phyloP scores from a whole-genome alignment of 2,329 filamentous ascomycete species.

The Colletotrichum acutatum region DNA sequence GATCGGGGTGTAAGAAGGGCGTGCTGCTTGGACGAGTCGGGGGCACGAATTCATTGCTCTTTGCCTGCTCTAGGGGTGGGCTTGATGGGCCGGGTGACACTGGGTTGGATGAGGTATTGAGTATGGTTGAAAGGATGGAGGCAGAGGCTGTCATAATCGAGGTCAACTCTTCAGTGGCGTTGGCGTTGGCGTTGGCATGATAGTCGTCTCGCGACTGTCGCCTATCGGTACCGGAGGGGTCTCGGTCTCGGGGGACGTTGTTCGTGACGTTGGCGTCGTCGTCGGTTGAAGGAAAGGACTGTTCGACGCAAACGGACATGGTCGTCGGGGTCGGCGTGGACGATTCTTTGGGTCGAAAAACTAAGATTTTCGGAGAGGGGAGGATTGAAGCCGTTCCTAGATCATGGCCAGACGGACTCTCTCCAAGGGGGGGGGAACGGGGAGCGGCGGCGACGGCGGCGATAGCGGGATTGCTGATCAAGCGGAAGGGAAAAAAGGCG shows the following conservation, averaged over 20 bases:
- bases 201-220: slow-evolving; percentile 36
- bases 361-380: slow-evolving; percentile 17
- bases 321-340: neutral
- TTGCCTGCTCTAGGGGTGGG: slow-evolving; percentile 60
- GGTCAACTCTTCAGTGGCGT: slow-evolving; percentile 44
- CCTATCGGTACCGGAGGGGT: slow-evolving; percentile 27
- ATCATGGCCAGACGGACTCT: slow-evolving; percentile 29
- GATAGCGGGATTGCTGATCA: slow-evolving; percentile 27
- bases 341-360: slow-evolving; percentile 16
- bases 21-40: slow-evolving; percentile 69
- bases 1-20: slow-evolving; percentile 67
- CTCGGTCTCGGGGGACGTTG: slow-evolving; percentile 24
- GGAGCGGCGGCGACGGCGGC: neutral
- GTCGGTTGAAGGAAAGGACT: slow-evolving; percentile 23
- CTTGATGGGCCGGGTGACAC: slow-evolving; percentile 65
- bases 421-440: neutral
- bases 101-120: slow-evolving; percentile 61
- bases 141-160: slow-evolving; percentile 50
- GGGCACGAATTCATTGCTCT: slow-evolving; percentile 58
- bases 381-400: slow-evolving; percentile 13
- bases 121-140: slow-evolving; percentile 48
- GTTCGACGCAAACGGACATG: slow-evolving; percentile 36
- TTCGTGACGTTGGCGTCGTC: slow-evolving; percentile 32
- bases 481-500: slow-evolving; percentile 19
- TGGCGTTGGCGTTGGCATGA: slow-evolving; percentile 32